Conservation (phyloP, 2,329 filamentous ascomycete species). For the Pseudogymnoascus sp. region DNA sequence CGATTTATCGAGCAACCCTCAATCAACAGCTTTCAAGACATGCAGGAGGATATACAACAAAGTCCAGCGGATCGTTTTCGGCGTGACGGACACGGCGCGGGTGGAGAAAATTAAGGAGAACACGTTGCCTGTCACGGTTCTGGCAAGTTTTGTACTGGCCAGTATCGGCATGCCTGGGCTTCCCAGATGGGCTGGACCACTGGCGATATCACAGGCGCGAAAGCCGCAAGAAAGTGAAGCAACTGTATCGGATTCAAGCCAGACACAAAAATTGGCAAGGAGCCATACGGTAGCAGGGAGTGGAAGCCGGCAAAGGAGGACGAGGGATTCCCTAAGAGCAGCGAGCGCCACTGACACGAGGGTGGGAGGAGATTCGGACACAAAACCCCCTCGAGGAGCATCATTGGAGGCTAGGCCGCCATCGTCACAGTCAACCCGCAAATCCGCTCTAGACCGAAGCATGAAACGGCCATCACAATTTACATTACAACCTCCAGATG, state of each 20-base stretch:
- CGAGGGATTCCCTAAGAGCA: constrained; percentile 37
- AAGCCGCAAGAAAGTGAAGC: constrained; percentile 61
- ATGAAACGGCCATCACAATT: constrained; percentile 24
- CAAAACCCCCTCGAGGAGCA: constrained; percentile 25
- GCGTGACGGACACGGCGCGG: constrained; percentile 59
- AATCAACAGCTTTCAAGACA: constrained; percentile 71
- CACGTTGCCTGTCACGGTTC: constrained; percentile 68
- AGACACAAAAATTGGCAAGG: constrained; percentile 50
- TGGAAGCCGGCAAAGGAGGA: constrained; percentile 36
- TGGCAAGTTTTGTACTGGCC: constrained; percentile 73
- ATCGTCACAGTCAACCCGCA: constrained; percentile 19
- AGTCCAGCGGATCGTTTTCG: constrained; percentile 82
- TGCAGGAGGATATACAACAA: constrained; percentile 81
- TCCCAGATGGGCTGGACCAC: constrained; percentile 69
- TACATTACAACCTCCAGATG: constrained; percentile 39
- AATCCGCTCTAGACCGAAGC: constrained; percentile 11
- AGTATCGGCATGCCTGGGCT: constrained; percentile 68
- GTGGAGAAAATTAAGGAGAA: constrained; percentile 77
- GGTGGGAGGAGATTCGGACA: background rate
- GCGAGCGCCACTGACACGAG: constrained; percentile 25
- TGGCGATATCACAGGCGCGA: constrained; percentile 74
- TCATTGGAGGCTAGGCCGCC: constrained; percentile 22
- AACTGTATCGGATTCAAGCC: constrained; percentile 50
- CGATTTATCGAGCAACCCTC: constrained; percentile 68
- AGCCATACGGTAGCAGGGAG: constrained; percentile 62